Evolutionary conservation across 495 filamentous ascomycete species (phyloP), one percentile per base, ranked within the genome.

Genomic region (Lasiosphaeris hirsuta): DNA sequence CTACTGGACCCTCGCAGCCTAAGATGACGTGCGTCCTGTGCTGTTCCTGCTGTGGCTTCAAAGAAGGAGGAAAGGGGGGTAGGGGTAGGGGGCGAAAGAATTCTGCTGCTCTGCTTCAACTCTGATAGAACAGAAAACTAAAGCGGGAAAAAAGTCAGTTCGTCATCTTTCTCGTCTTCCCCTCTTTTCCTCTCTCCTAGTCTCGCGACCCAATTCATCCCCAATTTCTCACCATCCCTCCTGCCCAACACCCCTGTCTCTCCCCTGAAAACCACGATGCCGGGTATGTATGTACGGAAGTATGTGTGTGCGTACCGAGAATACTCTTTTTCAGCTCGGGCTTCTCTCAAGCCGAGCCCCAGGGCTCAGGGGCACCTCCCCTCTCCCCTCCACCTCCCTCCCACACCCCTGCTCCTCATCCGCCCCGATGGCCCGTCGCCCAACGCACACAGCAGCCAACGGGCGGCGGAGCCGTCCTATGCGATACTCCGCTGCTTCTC

Each of bases 401-500:
- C 42, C 10, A 44, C 10, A 30, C 43, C 10, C 23, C 23, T 30
- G 23, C 23, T 30, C 23, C 23, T 5, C 23, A 30, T 30, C 23
- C 23, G 2, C 23, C 23, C 23, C 23, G 23, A 5, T 30, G 23
- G 23, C 23, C 23, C 23, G 23, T 30, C 23, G 23, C 23, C 23
- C 23, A 30, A 5, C 23, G 23, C 23, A 23, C 10, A 45, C 43
- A 4, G 30, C 43, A 45, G 18, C 17, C 7, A 6, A 9, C 30
- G 43, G 18, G 18, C 10, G 42, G 15, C 10, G 42, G 7, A 55
- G 23, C 23, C 14, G 7, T 7, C 1, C 18, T 56, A 61, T 44
- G 44, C 57, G 33, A 59, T 54, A 17, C 46, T 62, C 34, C 19
- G 57, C 40, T 58, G 64, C 57, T 76, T 71, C 50, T 73, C 71